Evolutionary conservation across 495 filamentous ascomycete genomes (phyloP).

Genomic region (Penicillium canescens): DNA sequence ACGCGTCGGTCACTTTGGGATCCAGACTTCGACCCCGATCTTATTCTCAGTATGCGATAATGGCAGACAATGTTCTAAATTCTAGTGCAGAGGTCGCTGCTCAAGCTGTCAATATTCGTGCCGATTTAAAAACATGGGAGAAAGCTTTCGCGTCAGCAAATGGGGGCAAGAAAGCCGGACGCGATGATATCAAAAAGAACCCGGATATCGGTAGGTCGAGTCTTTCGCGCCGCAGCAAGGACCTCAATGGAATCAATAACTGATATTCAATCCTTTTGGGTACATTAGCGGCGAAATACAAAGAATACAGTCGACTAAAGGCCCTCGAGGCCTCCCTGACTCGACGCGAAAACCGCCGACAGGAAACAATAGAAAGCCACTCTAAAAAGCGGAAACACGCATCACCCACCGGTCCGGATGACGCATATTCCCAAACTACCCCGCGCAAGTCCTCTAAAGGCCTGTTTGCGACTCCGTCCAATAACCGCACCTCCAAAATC

Average conservation of each 20-base stretch:
- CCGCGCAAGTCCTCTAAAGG: constrained; percentile 38
- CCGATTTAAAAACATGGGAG: constrained; percentile 87
- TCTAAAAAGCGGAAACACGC: constrained; percentile 45
- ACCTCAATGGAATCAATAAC: neutral
- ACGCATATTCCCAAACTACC: constrained; percentile 14
- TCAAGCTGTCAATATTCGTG: constrained; percentile 51
- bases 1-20: constrained; percentile 2
- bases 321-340: constrained; percentile 46
- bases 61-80: constrained; percentile 25
- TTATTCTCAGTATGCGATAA: constrained; percentile 27
- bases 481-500: constrained; percentile 28
- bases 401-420: constrained; percentile 31
- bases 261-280: neutral
- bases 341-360: constrained; percentile 30
- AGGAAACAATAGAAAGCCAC: constrained; percentile 20
- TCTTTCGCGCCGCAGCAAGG: neutral
- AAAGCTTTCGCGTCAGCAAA: constrained; percentile 68
- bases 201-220: constrained; percentile 68
- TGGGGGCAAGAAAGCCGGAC: constrained; percentile 72
- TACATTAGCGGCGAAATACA: constrained; percentile 78
- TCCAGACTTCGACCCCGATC: neutral
- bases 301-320: constrained; percentile 77
- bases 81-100: constrained; percentile 27
- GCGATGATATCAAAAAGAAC: constrained; percentile 85
- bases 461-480: constrained; percentile 48